Evolutionary conservation across 2,329 filamentous ascomycete genomes (phyloP).

Genomic region (Microcyclosporella mali): DNA sequence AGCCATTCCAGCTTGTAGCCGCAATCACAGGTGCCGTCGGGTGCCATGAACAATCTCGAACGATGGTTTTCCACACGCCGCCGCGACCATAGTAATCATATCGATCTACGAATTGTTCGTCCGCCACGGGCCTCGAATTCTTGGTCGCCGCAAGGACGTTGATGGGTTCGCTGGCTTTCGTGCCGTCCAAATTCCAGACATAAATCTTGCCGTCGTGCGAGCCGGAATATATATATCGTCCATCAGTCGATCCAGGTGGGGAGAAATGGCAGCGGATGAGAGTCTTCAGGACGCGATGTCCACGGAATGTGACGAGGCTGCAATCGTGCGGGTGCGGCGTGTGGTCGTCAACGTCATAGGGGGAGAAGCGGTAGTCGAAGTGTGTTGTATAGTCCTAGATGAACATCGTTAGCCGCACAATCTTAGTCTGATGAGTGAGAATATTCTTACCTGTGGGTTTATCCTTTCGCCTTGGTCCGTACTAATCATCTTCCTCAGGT

Average conservation of each 20-base stretch:
- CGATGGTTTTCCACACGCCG: constrained; percentile 65
- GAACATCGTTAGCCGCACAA: neutral
- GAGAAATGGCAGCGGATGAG: constrained; percentile 94
- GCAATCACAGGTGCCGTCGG: constrained; percentile 75
- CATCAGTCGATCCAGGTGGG: constrained; percentile 76
- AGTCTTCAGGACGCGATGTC: constrained; percentile 81
- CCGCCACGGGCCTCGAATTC: constrained; percentile 52
- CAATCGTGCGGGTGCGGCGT: constrained; percentile 77
- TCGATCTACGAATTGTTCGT: constrained; percentile 49
- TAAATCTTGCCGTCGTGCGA: constrained; percentile 85
- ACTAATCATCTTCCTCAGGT: constrained; percentile 80
- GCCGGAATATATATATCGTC: constrained; percentile 86
- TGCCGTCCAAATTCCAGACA: constrained; percentile 90
- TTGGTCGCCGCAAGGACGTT: constrained; percentile 68
- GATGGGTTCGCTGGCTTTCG: constrained; percentile 62
- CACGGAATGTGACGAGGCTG: constrained; percentile 86
- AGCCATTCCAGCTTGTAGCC: constrained; percentile 81
- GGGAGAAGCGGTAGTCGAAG: constrained; percentile 69
- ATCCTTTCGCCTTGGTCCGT: constrained; percentile 56
- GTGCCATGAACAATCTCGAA: constrained; percentile 87
- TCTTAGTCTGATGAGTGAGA: neutral
- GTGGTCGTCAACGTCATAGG: constrained; percentile 60
- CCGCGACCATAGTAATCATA: constrained; percentile 54
- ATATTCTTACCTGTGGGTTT: constrained; percentile 38
- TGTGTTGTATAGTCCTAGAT: constrained; percentile 50